A percentile compares a stretch with the other conserved stretches of the same genome.
Conservation (phyloP, 1,284 basidiomycete species). For the Ustilago lituana region DNA sequence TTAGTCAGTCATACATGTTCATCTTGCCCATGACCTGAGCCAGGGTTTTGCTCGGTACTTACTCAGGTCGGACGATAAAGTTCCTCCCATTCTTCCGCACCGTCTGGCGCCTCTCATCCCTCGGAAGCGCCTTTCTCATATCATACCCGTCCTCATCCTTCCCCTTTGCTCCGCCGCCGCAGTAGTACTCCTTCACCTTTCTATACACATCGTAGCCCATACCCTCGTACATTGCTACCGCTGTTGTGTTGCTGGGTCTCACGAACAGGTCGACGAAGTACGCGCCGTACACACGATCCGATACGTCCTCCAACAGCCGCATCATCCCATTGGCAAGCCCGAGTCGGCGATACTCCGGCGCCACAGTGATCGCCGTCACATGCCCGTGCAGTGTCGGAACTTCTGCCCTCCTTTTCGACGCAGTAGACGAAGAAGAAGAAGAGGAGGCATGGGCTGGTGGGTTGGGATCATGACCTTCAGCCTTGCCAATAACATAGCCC, state of each 20-base stretch:
- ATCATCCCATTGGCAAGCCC: conserved; percentile 84
- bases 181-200: conserved; percentile 85
- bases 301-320: conserved; percentile 80
- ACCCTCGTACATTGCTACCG: conserved; percentile 84
- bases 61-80: conserved; percentile 57
- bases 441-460: too few relatives aligned
- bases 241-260: conserved; percentile 73
- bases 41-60: conserved; percentile 27
- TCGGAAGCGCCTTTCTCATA: conserved; percentile 73
- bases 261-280: conserved; percentile 92
- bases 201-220: conserved; percentile 87
- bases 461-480: conserved; percentile 53
- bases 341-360: conserved; percentile 87
- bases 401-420: conserved; percentile 1
- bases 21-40: too few relatives aligned
- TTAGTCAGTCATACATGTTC: too few relatives aligned
- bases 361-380: conserved; percentile 88
- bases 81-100: conserved; percentile 52
- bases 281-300: conserved; percentile 72
- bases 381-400: conserved; percentile 70
- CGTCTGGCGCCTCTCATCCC: conserved; percentile 52
- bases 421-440: too few relatives aligned
- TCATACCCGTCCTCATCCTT: conserved; percentile 89
- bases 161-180: conserved; percentile 73
- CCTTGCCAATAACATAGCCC: conserved; percentile 61